These are phyloP conservation scores for Trebouxia sp. DNA, from an alignment of 139 green algal genomes.

Conservation along the genomic window DNA sequence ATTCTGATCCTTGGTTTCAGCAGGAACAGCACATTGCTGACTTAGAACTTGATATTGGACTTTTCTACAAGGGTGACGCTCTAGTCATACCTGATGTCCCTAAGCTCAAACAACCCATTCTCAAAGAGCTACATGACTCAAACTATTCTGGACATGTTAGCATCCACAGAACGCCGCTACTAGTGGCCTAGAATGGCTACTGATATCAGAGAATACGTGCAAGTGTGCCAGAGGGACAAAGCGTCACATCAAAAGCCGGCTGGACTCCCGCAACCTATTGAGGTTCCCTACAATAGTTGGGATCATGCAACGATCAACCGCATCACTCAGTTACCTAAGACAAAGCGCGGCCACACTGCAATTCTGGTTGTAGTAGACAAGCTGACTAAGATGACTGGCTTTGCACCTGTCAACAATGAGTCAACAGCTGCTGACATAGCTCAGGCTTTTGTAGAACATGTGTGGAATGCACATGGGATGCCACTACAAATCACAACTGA, in stretches of 20 bases:
- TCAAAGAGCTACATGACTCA: constrained; percentile 19
- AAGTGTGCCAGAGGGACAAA: constrained; percentile 46
- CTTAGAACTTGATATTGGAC: not conserved
- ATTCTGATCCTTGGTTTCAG: not conserved
- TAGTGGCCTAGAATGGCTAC: constrained; percentile 35
- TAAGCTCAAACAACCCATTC: constrained; percentile 5
- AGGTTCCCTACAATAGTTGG: constrained; percentile 43
- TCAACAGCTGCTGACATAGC: constrained; percentile 39
- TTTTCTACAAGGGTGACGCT: not conserved
- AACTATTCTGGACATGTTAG: constrained; percentile 18
- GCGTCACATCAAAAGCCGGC: not conserved
- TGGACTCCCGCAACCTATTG: constrained; percentile 46
- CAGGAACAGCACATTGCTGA: not conserved
- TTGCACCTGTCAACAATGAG: constrained; percentile 42
- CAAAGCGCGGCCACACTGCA: constrained; percentile 31
- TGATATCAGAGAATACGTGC: constrained; percentile 38
- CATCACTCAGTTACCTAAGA: constrained; percentile 56
- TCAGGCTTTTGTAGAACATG: constrained; percentile 47
- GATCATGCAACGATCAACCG: constrained; percentile 60
- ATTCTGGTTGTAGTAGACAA: constrained; percentile 65
- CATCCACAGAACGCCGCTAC: constrained; percentile 28
- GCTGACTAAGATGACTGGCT: constrained; percentile 55
- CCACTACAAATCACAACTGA: constrained; percentile 63
- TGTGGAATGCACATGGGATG: constrained; percentile 52
- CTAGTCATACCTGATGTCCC: constrained; percentile 4